Evolutionary conservation across 129 eudicot genomes (phyloP), one percentile per base, ranked within the genome.

Genomic region (Helianthus tuberosus): DNA sequence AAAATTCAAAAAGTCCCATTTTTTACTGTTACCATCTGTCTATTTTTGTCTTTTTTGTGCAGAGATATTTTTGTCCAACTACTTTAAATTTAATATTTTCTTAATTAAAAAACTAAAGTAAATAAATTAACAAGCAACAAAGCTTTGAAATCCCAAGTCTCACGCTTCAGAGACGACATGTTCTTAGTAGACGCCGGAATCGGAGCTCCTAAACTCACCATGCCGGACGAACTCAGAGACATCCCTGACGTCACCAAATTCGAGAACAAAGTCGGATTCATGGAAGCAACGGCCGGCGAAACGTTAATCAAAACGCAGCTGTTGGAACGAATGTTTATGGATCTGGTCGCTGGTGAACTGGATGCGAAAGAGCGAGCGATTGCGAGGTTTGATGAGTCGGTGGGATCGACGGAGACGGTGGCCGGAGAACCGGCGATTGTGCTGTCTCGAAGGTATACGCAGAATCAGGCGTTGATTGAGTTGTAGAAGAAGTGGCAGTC

Each of bases 331-430:
- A 27, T 67, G 23, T 86, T 86, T 71, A 76, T 86, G 71, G 90
- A 86, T 68, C 54, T 86, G 29, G 83, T 86, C 2, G 83, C 87
- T 17, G 90, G 90, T 39, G 90, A 79, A 29, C 67, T 85, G 3
- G 73, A 14, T 41, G 64, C 48, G 64, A 86, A 82, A 72, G 78
- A 69, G 8, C 75, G 76, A 54, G 87, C 90, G 4, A 54, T 80
- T 5, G 82, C 78, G 0, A 57, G 85, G 83, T 82, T 86, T 48
- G 68, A 77, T 8, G 83, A 86, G 69, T 36, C 76, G 52, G 73
- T 76, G 10, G 86, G 86, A 4, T 68, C 78, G 6, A 67, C 67
- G 14, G 87, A 79, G 14, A 44, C 77, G 11, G 90, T 62, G 1
- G 74, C 80, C 3, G 85, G 87, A 50, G 75, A 77, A 48, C 81